Base-by-base conservation (phyloP, 2,329 filamentous ascomycete genomes). In the Coniochaeta prunicola region DNA sequence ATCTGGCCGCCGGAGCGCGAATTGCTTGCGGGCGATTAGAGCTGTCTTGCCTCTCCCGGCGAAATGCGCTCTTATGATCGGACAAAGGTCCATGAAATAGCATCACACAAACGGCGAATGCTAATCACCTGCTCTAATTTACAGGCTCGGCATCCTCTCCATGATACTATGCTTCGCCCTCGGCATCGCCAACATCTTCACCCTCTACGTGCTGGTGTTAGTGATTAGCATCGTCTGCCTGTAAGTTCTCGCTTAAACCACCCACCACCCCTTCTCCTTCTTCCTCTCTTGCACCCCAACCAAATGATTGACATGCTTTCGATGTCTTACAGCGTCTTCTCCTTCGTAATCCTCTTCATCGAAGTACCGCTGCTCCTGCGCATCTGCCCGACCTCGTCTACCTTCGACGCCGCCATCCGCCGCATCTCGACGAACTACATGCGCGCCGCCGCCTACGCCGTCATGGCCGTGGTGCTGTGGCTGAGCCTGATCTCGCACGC, bases 401-500 rank as follows among this genome's bases (percentile, higher is more conserved):
- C 84, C 64, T 99, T 99, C 77, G 94, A 99, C 74, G 79, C 77
- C 65, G 88, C 92, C 72, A 93, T 99, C 74, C 92, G 93, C 75
- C 88, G 85, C 69, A 90, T 99, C 79, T 91, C 91, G 63, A 96
- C 92, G 60, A 97, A 97, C 80, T 97, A 92, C 79, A 96, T 94
- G 87, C 92, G 94, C 75, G 93, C 93, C 21, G 89, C 80, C 59
- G 88, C 96, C 71, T 99, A 99, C 76, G 76, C 77, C 59, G 76
- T 84, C 71, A 93, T 97, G 89, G 89, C 85, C 66, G 70, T 88
- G 56, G 74, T 96, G 53, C 92, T 97, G 75, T 97, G 90, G 84
- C 77, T 96, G 60, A 96, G 91, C 72, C 77, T 92, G 63, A 80
- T 89, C 61, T 69, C 77, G 24, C 71, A 75, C 53, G 72, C 82